Evolutionary conservation across 2,329 filamentous ascomycete genomes (phyloP), one percentile per base, ranked within the genome.

Genomic region (Cladophialophora exuberans): DNA sequence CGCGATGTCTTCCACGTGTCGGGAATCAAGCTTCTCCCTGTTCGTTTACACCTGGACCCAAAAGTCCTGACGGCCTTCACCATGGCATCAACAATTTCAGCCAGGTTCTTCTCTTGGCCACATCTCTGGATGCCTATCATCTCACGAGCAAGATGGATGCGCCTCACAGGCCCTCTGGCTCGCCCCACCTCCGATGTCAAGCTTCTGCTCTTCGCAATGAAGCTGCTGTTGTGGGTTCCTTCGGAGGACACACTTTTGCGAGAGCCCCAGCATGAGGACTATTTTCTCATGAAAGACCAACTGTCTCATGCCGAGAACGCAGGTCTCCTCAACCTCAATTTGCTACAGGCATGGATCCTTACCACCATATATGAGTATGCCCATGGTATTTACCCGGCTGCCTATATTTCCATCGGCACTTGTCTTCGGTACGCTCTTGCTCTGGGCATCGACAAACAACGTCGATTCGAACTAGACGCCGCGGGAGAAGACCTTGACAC

Each of bases 301-400:
- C 60, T 60, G 42, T 38, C 54, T 13, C 44, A 53, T 7, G 50
- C 66, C 6, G 67, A 69, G 52, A 52, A 44, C 11, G 55, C 54
- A 13, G 65, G 62, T 1, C 33, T 64, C 18, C 35, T 66, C 18
- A 65, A 65, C 2, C 46, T 67, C 11, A 54, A 57, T 38, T 31
- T 67, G 5, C 44, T 70, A 6, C 69, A 72, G 47, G 60, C 65
- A n/a, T 52, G 48, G 5, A 38, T 71, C 9, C 56, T 71, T 4
- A 59, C 69, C 10, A 54, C 66, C 23, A 10, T 66, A 4, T 71
- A 70, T 46, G 69, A 71, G 49, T 26, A 66, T n/a, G 63, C 62
- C 3, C 67, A 71, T 52, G 66, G 59, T 23, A 70, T 71, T 7
- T 71, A 70, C 52, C 70, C 69, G 7, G 62, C 66, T 11, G 69